A percentile compares a stretch with the other conserved stretches of the same genome.
These are phyloP conservation scores for Chenopodium suecicum DNA, from an alignment of 148 eudicot species.

Conservation along the genomic window DNA sequence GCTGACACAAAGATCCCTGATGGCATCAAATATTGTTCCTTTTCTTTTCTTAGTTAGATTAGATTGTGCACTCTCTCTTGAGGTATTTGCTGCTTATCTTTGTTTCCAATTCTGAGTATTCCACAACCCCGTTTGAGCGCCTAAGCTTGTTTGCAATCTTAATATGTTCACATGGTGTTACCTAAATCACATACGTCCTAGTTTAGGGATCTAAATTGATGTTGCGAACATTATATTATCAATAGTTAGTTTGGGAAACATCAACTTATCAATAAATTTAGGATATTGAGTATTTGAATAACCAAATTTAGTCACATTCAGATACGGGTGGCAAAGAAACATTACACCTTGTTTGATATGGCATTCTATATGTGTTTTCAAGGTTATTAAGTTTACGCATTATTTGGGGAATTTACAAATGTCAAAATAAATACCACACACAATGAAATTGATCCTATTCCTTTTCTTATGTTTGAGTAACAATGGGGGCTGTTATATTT, in stretches of 20 bases:
- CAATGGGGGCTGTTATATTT: neutral
- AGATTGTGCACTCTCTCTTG: neutral
- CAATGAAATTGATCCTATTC: neutral
- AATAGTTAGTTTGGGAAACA: neutral
- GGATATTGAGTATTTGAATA: neutral
- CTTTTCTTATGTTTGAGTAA: neutral
- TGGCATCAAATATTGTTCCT: neutral
- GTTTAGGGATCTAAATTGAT: neutral
- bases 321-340: neutral
- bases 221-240: neutral
- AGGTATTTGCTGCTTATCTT: neutral
- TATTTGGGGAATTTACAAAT: neutral
- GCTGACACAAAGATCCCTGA: conserved; percentile 4
- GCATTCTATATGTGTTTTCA: neutral
- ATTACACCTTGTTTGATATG: neutral
- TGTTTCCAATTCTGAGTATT: neutral
- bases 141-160: neutral
- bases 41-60: conserved; percentile 2
- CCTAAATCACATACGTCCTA: neutral
- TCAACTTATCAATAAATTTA: neutral
- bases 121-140: conserved; percentile 12
- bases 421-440: neutral
- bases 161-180: neutral
- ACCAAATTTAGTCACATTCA: neutral
- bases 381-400: neutral